A percentile compares a stretch with the other conserved stretches of the same genome.
These are phyloP conservation scores for Suillus clintonianus DNA, from an alignment of 768 basidiomycete species.

Conservation along the genomic window DNA sequence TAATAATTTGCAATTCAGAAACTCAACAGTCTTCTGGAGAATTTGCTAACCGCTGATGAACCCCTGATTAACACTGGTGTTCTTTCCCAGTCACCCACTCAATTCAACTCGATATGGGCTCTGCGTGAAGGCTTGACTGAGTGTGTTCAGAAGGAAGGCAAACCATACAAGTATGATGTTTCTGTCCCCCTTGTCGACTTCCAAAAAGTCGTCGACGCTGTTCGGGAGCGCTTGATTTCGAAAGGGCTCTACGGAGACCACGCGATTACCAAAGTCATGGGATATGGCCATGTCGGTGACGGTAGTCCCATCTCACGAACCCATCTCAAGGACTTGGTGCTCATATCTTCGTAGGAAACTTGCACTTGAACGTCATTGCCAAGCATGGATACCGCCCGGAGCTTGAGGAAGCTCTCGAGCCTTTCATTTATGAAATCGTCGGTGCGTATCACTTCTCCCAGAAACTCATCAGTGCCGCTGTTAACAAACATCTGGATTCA, in stretches of 20 bases:
- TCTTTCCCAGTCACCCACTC: conserved; percentile 85
- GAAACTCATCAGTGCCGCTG: not conserved
- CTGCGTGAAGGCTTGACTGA: conserved; percentile 92
- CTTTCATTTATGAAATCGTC: conserved; percentile 92
- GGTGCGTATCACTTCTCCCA: conserved; percentile 43
- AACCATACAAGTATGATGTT: conserved; percentile 96
- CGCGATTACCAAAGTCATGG: conserved; percentile 82
- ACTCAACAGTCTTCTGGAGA: conserved; percentile 76
- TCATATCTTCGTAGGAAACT: conserved; percentile 60
- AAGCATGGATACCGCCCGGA: conserved; percentile 73
- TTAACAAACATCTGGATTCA: conserved; percentile 28
- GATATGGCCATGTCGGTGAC: conserved; percentile 97
- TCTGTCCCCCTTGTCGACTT: conserved; percentile 86
- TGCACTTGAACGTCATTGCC: conserved; percentile 92
- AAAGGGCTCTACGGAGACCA: conserved; percentile 71
- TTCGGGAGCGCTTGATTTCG: conserved; percentile 67
- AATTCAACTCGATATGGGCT: conserved; percentile 89
- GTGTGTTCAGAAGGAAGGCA: conserved; percentile 90
- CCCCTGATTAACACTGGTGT: conserved; percentile 88
- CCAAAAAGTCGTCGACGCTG: conserved; percentile 82
- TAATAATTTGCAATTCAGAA: conserved; percentile 55
- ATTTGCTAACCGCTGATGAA: conserved; percentile 69
- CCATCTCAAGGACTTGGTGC: conserved; percentile 1
- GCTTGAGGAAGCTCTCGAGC: conserved; percentile 86
- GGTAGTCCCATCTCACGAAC: conserved; percentile 49